Base-by-base conservation (phyloP, 441 rosid species). In the Populus trichocarpa region DNA sequence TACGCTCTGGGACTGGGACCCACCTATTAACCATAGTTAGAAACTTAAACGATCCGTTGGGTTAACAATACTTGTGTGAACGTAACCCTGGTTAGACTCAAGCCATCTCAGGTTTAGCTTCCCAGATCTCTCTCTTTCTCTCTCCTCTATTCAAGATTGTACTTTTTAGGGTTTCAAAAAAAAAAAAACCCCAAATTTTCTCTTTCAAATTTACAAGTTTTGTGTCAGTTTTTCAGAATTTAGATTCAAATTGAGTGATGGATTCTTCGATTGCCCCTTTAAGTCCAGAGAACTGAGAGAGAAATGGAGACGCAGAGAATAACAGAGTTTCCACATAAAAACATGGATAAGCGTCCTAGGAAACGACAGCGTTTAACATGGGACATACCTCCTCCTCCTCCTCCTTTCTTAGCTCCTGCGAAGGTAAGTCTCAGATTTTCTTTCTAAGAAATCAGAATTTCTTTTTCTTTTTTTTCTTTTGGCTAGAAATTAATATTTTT, bases 351-450 rank as follows among this genome's bases (percentile, higher is more conserved):
- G 66, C 92, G 98, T 35, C 98, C 96, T 6, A 87, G 92, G 77
- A 94, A 94, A 81, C 87, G 92, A 50, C 93, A 92, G 6, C 88
- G 98, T 13, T 88, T 94, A 74, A 80, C 93, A 5, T 94, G 98
- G 98, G 97, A 94, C 80, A 83, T 86, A 81, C 87, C 89, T 0
- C 94, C 94, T 76, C 84, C 83, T 74, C 82, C 32, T 30, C 32
- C 32, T 30, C 32, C 32, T 30, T 30, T 81, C 75, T 89, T 84
- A 76, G 87, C 87, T 79, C 87, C 91, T 74, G 86, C 90, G 0
- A 85, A 88, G 95, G 94, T 90, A 30, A 5, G 26, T 66, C 42
- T 69, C 14, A 1, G 57, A 12, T 71, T 46, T 26, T 13, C 18
- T 30, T 26, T 42, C 6, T 36, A 64, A 25, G 61, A 65, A 9